A percentile compares a stretch with the other conserved stretches of the same genome.
Conservation (phyloP, 2,329 filamentous ascomycete species). For the Trichophyton equinum region DNA sequence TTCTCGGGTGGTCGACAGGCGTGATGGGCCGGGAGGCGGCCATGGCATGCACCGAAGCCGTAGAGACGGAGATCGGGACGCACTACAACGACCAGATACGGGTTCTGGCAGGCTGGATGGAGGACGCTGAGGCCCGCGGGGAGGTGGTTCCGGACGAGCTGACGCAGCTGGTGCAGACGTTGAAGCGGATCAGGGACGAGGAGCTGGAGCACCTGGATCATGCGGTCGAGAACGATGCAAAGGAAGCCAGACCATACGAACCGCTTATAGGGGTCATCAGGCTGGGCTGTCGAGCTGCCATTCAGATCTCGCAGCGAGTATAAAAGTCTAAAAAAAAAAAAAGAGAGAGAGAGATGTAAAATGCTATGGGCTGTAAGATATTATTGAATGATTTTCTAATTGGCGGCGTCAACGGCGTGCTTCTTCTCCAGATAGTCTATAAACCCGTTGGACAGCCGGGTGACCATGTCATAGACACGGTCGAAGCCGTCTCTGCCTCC, state of each 20-base stretch:
- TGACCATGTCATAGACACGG: conserved; percentile 72
- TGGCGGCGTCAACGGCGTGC: background rate
- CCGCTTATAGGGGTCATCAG: conserved; percentile 76
- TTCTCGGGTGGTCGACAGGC: conserved; percentile 79
- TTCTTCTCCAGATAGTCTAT: conserved; percentile 43
- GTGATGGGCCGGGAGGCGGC: conserved; percentile 83
- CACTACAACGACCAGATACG: conserved; percentile 94
- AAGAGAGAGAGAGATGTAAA: background rate
- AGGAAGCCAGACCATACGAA: conserved; percentile 81
- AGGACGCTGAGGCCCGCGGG: conserved; percentile 60
- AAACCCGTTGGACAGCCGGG: conserved; percentile 65
- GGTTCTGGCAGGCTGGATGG: conserved; percentile 66
- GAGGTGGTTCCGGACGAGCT: conserved; percentile 74
- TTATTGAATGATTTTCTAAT: background rate
- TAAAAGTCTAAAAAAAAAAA: conserved; percentile 13
- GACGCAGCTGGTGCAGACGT: conserved; percentile 54
- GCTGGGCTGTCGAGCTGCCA: conserved; percentile 80
- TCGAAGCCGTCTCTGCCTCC: conserved; percentile 72
- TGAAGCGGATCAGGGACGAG: conserved; percentile 81
- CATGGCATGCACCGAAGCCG: conserved; percentile 97
- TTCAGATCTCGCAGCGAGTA: conserved; percentile 59
- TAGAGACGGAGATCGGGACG: conserved; percentile 92
- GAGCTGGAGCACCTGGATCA: conserved; percentile 95
- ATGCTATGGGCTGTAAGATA: background rate
- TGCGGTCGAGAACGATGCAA: conserved; percentile 84